These are phyloP conservation scores for Cnidoscolus chayamansa DNA, from an alignment of 441 rosid genomes.

Conservation along the genomic window DNA sequence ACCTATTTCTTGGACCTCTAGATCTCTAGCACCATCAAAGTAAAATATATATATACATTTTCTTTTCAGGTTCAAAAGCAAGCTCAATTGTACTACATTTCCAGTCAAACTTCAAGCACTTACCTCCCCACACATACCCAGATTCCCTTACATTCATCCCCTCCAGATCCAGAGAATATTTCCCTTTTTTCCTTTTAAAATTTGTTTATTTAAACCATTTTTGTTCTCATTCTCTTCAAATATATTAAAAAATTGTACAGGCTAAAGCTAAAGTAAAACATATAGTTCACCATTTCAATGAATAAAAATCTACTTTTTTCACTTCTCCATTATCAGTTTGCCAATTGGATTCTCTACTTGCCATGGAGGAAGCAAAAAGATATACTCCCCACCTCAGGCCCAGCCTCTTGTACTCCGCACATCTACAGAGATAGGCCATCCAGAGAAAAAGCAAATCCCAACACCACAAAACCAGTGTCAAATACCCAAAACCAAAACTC, in stretches of 20 bases:
- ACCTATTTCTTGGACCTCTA: background rate
- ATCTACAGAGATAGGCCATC: constrained; percentile 33
- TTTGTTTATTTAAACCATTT: constrained; percentile 16
- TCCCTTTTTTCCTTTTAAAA: constrained; percentile 7
- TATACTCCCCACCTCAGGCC: background rate
- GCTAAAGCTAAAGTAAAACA: background rate
- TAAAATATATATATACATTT: background rate
- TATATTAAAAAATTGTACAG: constrained; percentile 9
- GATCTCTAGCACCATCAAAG: background rate
- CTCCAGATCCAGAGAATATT: constrained; percentile 16
- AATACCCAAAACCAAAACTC: constrained; percentile 14
- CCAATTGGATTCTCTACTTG: constrained; percentile 22
- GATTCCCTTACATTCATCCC: constrained; percentile 29
- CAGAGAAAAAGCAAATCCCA: constrained; percentile 19
- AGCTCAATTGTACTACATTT: background rate
- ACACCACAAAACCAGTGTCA: constrained; percentile 23
- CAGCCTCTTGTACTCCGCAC: constrained; percentile 31
- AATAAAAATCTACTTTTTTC: constrained; percentile 10
- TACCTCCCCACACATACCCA: constrained; percentile 15
- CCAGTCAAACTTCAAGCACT: constrained; percentile 33
- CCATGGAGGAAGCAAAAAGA: constrained; percentile 19
- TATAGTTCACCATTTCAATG: constrained; percentile 15
- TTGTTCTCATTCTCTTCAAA: constrained; percentile 40
- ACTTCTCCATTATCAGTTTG: constrained; percentile 6
- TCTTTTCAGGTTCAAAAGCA: background rate